Base-by-base conservation (phyloP, 2,329 filamentous ascomycete genomes). In the Colletotrichum sp. region DNA sequence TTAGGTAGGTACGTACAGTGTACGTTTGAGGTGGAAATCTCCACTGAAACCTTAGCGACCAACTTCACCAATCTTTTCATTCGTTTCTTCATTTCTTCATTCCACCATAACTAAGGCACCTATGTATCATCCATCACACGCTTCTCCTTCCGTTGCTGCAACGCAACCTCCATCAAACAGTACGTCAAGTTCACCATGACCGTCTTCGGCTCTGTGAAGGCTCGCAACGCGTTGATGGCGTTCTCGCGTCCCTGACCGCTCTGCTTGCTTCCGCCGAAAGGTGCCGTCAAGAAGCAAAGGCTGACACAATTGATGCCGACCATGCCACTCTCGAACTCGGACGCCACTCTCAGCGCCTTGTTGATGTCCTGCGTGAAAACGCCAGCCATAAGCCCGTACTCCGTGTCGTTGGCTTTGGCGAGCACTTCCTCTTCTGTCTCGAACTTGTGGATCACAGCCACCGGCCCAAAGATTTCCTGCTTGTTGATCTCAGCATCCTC, bases 301-400 rank as follows among this genome's bases (percentile, higher is more conserved):
- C 82, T 84, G 64, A 86, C 80, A 61, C 83, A 85, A 78, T 94
- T 94, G 80, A 94, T 90, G 86, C 92, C 93, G 5, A 94, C 92
- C 89, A 93, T 94, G 34, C 93, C 93, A 15, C 91, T 89, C 82
- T 94, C 92, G 61, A 95, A 86, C 62, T 87, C 85, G 4, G 87
- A 84, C 3, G 88, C 86, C 4, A 91, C 83, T 2, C 89, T 86
- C 80, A 91, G 89, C 5, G 91, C 93, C 78, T 89, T 90, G 79
- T 90, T 90, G 79, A 94, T 90, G 80, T 94, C 90, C 78, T 90
- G 86, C 0, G 91, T 93, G 81, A 93, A 93, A 3, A 94, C 86
- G 0, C 81, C 82, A 3, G 87, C 86, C 78, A 89, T 84, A 2
- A 87, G 80, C 2, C 84, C 84, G 68, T 78, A 92, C 8, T 86